These are phyloP conservation scores for Colletotrichum sp. DNA, from an alignment of 2,329 filamentous ascomycete genomes.

Conservation along the genomic window DNA sequence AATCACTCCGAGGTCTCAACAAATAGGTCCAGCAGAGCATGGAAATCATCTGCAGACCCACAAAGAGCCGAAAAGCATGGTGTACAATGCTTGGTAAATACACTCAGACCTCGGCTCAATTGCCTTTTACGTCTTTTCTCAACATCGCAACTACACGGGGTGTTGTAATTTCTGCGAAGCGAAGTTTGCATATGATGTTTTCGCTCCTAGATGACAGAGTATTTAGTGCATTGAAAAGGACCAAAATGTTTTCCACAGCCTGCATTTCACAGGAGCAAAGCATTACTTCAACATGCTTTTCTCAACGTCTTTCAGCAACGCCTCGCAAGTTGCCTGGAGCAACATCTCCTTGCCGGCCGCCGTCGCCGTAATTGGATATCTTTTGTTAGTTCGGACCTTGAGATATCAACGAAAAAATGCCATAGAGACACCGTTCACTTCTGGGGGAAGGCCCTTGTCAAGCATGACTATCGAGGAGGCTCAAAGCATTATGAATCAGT, in stretches of 20 bases:
- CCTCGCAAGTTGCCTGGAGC: not conserved
- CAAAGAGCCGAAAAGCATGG: not conserved
- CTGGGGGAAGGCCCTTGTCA: not conserved
- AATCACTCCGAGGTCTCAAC: not conserved
- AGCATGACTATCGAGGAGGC: constrained; percentile 17
- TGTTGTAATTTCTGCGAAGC: not conserved
- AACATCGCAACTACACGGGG: not conserved
- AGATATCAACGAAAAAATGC: not conserved
- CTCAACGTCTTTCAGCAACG: not conserved
- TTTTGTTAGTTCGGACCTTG: not conserved
- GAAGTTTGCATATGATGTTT: not conserved
- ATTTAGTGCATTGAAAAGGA: not conserved
- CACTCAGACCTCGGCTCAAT: not conserved
- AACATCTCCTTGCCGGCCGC: not conserved
- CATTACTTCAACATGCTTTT: not conserved
- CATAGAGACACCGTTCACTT: not conserved
- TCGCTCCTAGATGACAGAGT: not conserved
- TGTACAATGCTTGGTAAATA: not conserved
- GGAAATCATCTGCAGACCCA: not conserved
- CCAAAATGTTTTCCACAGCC: not conserved
- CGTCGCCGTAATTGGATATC: not conserved
- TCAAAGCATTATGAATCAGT: constrained; percentile 43
- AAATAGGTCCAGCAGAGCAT: not conserved
- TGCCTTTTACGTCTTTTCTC: not conserved
- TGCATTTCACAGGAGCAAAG: not conserved